These are phyloP conservation scores for Globisporangium splendens DNA, from an alignment of 352 stramenopile species.

Conservation along the genomic window DNA sequence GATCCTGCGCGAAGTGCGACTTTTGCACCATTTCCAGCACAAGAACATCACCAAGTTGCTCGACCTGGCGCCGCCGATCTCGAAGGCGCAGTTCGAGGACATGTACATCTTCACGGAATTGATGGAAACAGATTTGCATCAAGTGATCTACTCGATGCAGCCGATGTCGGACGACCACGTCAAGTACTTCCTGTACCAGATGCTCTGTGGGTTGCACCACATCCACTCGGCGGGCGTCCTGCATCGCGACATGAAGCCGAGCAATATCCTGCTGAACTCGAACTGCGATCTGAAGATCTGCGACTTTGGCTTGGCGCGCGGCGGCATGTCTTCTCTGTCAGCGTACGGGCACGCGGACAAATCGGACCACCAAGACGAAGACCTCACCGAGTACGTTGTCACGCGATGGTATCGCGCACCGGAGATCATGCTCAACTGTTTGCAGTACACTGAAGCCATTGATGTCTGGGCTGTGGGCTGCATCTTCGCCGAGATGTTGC, in stretches of 20 bases:
- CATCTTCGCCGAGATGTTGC: slow-evolving; percentile 93
- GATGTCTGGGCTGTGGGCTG: slow-evolving; percentile 95
- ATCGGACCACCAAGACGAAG: slow-evolving; percentile 50
- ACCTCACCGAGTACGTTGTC: slow-evolving; percentile 88
- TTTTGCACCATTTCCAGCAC: slow-evolving; percentile 92
- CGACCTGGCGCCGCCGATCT: slow-evolving; percentile 92
- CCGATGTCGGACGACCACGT: slow-evolving; percentile 90
- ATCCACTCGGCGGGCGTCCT: slow-evolving; percentile 94
- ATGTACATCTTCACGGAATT: slow-evolving; percentile 98
- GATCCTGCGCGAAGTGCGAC: slow-evolving; percentile 97
- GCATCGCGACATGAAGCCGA: slow-evolving; percentile 97
- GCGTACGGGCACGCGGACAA: too few species aligned
- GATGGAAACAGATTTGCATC: slow-evolving; percentile 98
- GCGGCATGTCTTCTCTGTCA: slow-evolving; percentile 43
- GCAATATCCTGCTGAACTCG: slow-evolving; percentile 95
- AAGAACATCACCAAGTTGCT: slow-evolving; percentile 96
- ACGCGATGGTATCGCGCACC: slow-evolving; percentile 90
- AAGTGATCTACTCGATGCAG: slow-evolving; percentile 97
- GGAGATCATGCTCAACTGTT: slow-evolving; percentile 96
- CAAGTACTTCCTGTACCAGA: slow-evolving; percentile 94
- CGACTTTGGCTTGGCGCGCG: slow-evolving; percentile 88
- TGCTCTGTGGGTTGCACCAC: slow-evolving; percentile 95
- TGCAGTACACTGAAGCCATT: slow-evolving; percentile 96
- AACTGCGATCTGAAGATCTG: slow-evolving; percentile 93
- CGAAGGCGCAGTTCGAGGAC: slow-evolving; percentile 94